Evolutionary conservation across 306 rosid species (phyloP), one percentile per base, ranked within the genome.

Genomic region (Ziziphus jujuba): DNA sequence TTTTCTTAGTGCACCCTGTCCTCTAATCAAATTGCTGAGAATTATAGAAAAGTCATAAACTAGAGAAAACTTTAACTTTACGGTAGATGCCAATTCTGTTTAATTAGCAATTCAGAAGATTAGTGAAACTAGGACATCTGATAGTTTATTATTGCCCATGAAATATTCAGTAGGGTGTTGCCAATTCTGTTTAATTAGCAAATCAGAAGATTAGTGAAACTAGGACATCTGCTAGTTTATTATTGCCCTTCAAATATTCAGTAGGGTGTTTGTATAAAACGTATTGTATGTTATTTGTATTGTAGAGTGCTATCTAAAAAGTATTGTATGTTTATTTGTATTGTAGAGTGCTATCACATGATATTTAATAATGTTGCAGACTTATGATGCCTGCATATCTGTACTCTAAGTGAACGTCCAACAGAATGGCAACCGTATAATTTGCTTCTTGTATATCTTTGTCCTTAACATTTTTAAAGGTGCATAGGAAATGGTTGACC

Each of bases 1-100:
- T 40, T 25, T 48, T 72, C 57, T 14, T 20, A 35, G 28, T 35
- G 31, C 33, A 14, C 36, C 44, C 9, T 49, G 45, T 40, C 57
- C 12, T 25, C 28, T 40, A 21, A 10, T 53, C 24, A 53, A 21
- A 45, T 38, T 15, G 22, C 12, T 44, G 51, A 16, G 20, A 64
- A n/a, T 6, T 21, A 4, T 74, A 38, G 20, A 11, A n/a, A 33
- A 59, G 9, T 23, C 47, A 20, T 64, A 43, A 72, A 38, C 66
- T 48, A 1, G 33, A 35, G 34, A 56, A 21, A 9, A 72, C 25
- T 67, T n/a, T n/a, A n/a, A n/a, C n/a, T n/a, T n/a, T n/a, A n/a
- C n/a, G n/a, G n/a, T n/a, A n/a, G n/a, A n/a, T n/a, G n/a, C n/a
- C n/a, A n/a, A n/a, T n/a, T n/a, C n/a, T n/a, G n/a, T n/a, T n/a